Percentiles rank a stretch among this genome's conserved stretches.
phyloP scores from a whole-genome alignment of 2,329 filamentous ascomycete genomes.

The Fusarium nodosum region DNA sequence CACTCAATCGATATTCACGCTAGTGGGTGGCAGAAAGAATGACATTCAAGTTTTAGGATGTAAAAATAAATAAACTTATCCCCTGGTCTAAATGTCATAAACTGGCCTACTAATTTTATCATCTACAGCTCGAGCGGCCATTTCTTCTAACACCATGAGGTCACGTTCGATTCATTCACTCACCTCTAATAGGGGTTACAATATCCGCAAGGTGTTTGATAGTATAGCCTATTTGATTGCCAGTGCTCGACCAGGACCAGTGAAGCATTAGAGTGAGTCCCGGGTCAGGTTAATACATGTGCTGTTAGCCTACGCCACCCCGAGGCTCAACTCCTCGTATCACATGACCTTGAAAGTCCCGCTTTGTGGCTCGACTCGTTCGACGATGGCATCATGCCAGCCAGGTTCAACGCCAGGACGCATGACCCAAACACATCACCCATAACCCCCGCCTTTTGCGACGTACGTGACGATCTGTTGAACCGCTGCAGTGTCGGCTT shows the following conservation, averaged over 20 bases:
- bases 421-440: slow-evolving; percentile 31
- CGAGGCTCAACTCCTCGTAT: slow-evolving; percentile 36
- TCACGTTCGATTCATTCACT: slow-evolving; percentile 11
- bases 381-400: slow-evolving; percentile 49
- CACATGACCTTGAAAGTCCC: slow-evolving; percentile 47
- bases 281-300: not conserved
- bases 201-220: not conserved
- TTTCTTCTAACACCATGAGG: too few species aligned
- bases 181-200: not conserved
- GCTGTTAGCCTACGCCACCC: slow-evolving; percentile 23
- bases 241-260: not conserved
- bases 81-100: too few species aligned
- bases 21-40: too few species aligned
- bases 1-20: slow-evolving; percentile 20
- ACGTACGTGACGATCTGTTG: slow-evolving; percentile 14
- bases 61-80: too few species aligned
- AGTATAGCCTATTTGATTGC: not conserved
- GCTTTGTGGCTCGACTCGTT: slow-evolving; percentile 43
- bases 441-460: slow-evolving; percentile 11
- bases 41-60: too few species aligned
- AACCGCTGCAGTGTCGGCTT: not conserved
- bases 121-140: too few species aligned
- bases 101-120: too few species aligned
- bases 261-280: not conserved
- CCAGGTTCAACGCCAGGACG: slow-evolving; percentile 8